Evolutionary conservation across 495 filamentous ascomycete genomes (phyloP).

Genomic region (Sphaerosporella brunnea): DNA sequence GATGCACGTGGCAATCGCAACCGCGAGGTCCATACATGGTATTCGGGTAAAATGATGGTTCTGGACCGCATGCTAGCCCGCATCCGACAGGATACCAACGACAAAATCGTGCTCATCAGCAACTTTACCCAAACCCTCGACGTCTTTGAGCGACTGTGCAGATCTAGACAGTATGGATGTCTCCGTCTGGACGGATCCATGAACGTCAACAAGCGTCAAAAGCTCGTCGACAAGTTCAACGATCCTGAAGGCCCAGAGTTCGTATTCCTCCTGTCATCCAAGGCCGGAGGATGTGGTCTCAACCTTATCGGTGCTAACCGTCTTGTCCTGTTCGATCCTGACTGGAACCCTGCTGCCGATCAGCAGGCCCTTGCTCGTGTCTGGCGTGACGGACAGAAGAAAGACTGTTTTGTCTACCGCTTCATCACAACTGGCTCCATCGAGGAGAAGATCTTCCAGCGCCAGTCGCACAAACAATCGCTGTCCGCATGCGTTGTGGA

Average conservation of each 20-base stretch:
- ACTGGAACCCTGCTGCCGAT: constrained; percentile 98
- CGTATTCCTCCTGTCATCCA: constrained; percentile 86
- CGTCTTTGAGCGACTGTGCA: constrained; percentile 82
- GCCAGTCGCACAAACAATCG: constrained; percentile 94
- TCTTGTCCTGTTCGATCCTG: constrained; percentile 90
- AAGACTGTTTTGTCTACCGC: constrained; percentile 97
- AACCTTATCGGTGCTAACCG: constrained; percentile 96
- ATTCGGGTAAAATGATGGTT: constrained; percentile 96
- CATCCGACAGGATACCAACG: constrained; percentile 89
- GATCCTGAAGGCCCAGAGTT: constrained; percentile 82
- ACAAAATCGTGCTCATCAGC: constrained; percentile 97
- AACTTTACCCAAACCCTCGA: constrained; percentile 97
- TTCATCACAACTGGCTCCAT: constrained; percentile 97
- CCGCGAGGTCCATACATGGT: constrained; percentile 86
- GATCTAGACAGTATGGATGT: constrained; percentile 62
- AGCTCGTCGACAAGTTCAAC: constrained; percentile 97
- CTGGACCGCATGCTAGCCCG: constrained; percentile 95
- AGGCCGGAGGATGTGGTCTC: constrained; percentile 90
- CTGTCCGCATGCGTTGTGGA: constrained; percentile 96
- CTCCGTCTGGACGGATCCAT: constrained; percentile 89
- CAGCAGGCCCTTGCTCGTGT: constrained; percentile 94
- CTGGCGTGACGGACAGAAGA: constrained; percentile 98
- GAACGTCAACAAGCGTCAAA: constrained; percentile 91
- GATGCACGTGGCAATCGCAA: constrained; percentile 66
- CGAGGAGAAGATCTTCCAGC: constrained; percentile 98